Conservation (phyloP, 2,329 filamentous ascomycete genomes). For the Colletotrichum sp. region DNA sequence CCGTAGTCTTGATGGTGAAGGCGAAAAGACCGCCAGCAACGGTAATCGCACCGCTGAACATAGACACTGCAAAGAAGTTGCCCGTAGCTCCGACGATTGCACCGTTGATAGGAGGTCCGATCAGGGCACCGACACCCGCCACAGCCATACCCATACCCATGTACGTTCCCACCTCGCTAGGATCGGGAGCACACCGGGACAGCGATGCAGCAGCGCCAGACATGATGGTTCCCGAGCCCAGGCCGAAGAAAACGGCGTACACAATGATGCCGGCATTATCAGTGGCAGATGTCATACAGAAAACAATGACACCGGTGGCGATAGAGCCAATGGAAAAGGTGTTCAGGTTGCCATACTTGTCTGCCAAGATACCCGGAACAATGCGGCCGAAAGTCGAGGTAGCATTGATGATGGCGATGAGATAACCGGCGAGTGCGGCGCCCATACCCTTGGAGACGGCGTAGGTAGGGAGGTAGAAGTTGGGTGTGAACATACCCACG, state of each 20-base stretch:
- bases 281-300: not conserved
- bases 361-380: conserved; percentile 62
- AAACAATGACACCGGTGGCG: not conserved
- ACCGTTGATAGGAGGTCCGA: conserved; percentile 36
- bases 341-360: conserved; percentile 62
- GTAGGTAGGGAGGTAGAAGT: conserved; percentile 67
- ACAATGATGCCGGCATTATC: conserved; percentile 41
- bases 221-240: conserved; percentile 32
- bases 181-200: conserved; percentile 45
- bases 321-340: conserved; percentile 29
- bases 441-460: conserved; percentile 58
- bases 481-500: conserved; percentile 56
- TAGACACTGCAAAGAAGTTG: not conserved
- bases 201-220: conserved; percentile 24
- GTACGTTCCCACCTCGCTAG: conserved; percentile 60
- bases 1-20: not conserved
- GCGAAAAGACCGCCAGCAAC: not conserved
- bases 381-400: conserved; percentile 65
- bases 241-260: conserved; percentile 38
- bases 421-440: conserved; percentile 64
- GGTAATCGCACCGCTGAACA: not conserved
- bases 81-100: not conserved
- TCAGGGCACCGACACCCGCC: conserved; percentile 45
- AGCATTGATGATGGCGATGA: conserved; percentile 72
- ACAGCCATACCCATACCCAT: conserved; percentile 53